Percentiles rank a stretch among this genome's conserved stretches.
Evolutionary conservation across 225 moss, liverwort and hornwort genomes (phyloP).

Genomic region (Sphagnum contortum): DNA sequence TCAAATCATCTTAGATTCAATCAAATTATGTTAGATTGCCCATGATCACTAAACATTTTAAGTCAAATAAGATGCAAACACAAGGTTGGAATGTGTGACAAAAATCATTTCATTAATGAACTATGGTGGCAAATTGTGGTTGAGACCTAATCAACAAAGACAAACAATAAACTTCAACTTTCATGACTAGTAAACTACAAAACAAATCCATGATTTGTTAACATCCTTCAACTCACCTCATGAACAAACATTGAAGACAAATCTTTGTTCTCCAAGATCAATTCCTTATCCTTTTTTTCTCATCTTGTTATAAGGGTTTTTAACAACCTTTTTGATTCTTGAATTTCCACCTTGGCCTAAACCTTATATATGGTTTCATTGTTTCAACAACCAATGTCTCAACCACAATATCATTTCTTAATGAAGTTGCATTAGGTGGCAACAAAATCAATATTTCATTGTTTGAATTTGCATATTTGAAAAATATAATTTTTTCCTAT

Average conservation of each 20-base stretch:
- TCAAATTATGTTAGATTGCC: too few relatives aligned
- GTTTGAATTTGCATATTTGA: conserved; percentile 34
- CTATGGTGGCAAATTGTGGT: too few relatives aligned
- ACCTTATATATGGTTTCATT: background rate
- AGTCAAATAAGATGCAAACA: too few relatives aligned
- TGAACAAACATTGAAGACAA: conserved; percentile 2
- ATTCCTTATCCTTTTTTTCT: background rate
- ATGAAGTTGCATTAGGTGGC: conserved; percentile 27
- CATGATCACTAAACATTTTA: too few relatives aligned
- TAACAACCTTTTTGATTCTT: background rate
- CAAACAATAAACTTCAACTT: too few relatives aligned
- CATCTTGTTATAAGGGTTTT: background rate
- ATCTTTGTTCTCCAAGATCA: background rate
- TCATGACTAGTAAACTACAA: too few relatives aligned
- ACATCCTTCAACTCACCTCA: background rate
- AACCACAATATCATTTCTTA: conserved; percentile 31
- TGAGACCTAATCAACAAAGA: too few relatives aligned
- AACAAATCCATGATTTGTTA: too few relatives aligned
- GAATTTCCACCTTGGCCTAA: too few relatives aligned
- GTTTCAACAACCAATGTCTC: conserved; percentile 1
- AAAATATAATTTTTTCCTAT: conserved; percentile 57
- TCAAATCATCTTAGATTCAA: too few relatives aligned
- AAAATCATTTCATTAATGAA: too few relatives aligned
- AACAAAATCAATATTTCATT: conserved; percentile 15
- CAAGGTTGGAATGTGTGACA: too few relatives aligned